Evolutionary conservation across 495 filamentous ascomycete species (phyloP).

Genomic region (Usnea hakonensis): DNA sequence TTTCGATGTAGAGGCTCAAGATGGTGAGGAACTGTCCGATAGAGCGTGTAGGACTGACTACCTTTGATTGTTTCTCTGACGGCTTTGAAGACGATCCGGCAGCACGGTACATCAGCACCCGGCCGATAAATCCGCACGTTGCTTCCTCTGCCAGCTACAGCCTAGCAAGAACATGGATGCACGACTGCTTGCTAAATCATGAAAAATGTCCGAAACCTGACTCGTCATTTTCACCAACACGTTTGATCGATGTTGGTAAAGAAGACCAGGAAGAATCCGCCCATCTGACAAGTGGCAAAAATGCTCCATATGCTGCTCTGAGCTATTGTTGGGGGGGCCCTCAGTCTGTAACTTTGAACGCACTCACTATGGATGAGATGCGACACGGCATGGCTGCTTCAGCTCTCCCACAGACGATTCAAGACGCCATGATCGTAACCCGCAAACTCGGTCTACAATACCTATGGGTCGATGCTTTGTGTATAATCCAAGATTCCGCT

Average conservation of each 20-base stretch:
- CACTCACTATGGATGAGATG: background rate
- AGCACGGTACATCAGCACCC: background rate
- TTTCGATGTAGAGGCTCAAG: no score
- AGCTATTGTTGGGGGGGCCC: no score
- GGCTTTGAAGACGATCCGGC: background rate
- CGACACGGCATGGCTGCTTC: background rate
- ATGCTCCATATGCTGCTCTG: background rate
- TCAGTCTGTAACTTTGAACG: no score
- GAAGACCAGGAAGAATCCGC: background rate
- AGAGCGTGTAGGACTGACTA: no score
- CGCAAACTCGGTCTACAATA: background rate
- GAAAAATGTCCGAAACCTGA: background rate
- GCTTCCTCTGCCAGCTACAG: background rate
- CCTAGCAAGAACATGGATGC: background rate
- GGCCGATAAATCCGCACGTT: background rate
- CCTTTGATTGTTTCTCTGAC: no score
- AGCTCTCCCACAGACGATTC: background rate
- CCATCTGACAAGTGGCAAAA: background rate
- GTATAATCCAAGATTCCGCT: background rate
- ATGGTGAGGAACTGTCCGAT: no score
- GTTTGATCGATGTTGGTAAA: background rate
- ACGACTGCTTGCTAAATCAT: background rate
- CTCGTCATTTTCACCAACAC: background rate
- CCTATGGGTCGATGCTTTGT: background rate
- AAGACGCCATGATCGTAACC: background rate